A percentile compares a stretch with the other conserved stretches of the same genome.
phyloP scores from a whole-genome alignment of 352 stramenopile species.

The Blastocystis sp. region DNA sequence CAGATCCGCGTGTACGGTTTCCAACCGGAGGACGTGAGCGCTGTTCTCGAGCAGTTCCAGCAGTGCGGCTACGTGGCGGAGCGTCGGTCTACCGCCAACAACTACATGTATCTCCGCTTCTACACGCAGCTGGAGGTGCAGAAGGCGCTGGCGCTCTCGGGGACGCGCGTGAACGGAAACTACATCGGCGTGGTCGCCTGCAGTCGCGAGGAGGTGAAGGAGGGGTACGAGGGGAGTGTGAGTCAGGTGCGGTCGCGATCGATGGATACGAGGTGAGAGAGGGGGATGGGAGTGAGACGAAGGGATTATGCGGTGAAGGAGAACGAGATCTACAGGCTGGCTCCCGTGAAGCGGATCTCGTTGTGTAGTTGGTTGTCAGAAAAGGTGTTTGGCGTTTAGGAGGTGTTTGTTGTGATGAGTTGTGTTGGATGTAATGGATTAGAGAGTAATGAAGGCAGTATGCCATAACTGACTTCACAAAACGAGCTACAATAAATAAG shows the following conservation, averaged over 20 bases:
- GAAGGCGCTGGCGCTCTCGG: neutral
- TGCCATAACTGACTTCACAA: too few relatives aligned
- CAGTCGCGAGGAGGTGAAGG: neutral
- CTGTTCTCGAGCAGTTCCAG: constrained; percentile 1
- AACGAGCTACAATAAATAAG: too few relatives aligned
- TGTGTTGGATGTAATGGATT: too few relatives aligned
- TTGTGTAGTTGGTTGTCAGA: neutral
- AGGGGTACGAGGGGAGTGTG: neutral
- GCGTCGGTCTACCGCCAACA: neutral
- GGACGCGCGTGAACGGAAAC: neutral
- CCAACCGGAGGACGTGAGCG: neutral
- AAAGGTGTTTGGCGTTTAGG: neutral
- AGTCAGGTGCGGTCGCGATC: neutral
- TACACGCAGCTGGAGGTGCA: neutral
- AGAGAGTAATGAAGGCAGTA: too few relatives aligned
- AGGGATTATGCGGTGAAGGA: neutral
- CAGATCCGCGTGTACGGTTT: constrained; percentile 2
- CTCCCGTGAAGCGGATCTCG: neutral
- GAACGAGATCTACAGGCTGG: constrained; percentile 18
- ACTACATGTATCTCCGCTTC: constrained; percentile 13
- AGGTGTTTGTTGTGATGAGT: too few relatives aligned
- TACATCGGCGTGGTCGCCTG: neutral
- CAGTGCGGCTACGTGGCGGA: neutral
- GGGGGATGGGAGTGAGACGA: neutral
- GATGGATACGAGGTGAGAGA: neutral